Conservation (phyloP, 176 grass and related monocot genomes). For the Secale cereale region DNA sequence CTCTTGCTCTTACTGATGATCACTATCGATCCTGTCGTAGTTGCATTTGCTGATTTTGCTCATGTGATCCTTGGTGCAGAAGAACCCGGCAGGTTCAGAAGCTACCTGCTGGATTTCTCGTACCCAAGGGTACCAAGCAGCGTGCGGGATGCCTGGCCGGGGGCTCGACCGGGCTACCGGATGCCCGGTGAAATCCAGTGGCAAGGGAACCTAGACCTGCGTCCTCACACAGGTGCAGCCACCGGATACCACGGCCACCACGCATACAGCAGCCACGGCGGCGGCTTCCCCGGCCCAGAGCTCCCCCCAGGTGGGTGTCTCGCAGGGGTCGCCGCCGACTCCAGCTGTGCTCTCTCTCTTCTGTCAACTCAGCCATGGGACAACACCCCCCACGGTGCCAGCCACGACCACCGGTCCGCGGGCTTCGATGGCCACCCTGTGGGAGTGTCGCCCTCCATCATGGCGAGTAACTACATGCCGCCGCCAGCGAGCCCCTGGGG, state of each 20-base stretch:
- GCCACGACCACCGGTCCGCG: slow-evolving; percentile 31
- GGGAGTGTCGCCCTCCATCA: slow-evolving; percentile 42
- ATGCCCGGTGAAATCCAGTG: slow-evolving; percentile 47
- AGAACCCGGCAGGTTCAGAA: slow-evolving; percentile 65
- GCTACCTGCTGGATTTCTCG: slow-evolving; percentile 77
- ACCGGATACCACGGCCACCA: slow-evolving; percentile 31
- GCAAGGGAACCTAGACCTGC: slow-evolving; percentile 44
- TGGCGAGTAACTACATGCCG: slow-evolving; percentile 42
- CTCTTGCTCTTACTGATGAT: neutral
- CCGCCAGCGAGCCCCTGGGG: slow-evolving; percentile 37
- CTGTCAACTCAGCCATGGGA: slow-evolving; percentile 94
- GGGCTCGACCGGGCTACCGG: slow-evolving; percentile 36
- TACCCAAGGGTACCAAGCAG: slow-evolving; percentile 68
- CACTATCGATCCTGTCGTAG: too few relatives aligned
- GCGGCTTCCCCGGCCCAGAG: slow-evolving; percentile 51
- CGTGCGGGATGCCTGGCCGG: slow-evolving; percentile 55
- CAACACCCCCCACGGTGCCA: slow-evolving; percentile 34
- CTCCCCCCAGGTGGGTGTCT: slow-evolving; percentile 53
- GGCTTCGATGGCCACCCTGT: slow-evolving; percentile 45
- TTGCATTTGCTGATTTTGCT: neutral
- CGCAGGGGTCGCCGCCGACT: slow-evolving; percentile 65
- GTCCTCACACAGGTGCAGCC: slow-evolving; percentile 28
- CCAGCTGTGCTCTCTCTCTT: slow-evolving; percentile 99
- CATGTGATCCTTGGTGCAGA: slow-evolving; percentile 21
- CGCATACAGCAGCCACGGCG: slow-evolving; percentile 22